A percentile compares a stretch with the other conserved stretches of the same genome.
phyloP scores from a whole-genome alignment of 2,329 filamentous ascomycete species.

The Colletotrichum ledebouriae region DNA sequence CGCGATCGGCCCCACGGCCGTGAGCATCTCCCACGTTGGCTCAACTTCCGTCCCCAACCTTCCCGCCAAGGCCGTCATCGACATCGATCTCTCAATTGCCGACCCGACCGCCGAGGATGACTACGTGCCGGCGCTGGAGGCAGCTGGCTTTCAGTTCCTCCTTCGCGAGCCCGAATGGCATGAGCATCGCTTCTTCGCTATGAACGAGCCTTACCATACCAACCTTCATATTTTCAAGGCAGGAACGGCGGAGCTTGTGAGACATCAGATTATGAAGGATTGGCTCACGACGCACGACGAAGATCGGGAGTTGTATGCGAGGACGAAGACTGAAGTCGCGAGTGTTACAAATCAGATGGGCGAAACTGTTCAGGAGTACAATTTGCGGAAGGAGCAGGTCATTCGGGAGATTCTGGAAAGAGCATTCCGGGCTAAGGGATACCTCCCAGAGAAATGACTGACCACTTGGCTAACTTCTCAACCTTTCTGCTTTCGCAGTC shows the following conservation, averaged over 20 bases:
- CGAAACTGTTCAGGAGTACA: constrained; percentile 56
- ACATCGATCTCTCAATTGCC: constrained; percentile 63
- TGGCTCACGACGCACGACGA: constrained; percentile 55
- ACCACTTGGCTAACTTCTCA: too few relatives aligned
- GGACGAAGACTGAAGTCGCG: constrained; percentile 54
- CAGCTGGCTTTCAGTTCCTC: constrained; percentile 60
- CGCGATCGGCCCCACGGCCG: constrained; percentile 52
- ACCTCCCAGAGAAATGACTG: constrained; percentile 10
- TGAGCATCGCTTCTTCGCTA: constrained; percentile 61
- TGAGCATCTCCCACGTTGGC: constrained; percentile 61
- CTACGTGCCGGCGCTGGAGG: constrained; percentile 60
- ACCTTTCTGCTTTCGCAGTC: too few relatives aligned
- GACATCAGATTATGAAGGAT: constrained; percentile 60
- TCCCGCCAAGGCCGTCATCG: constrained; percentile 65
- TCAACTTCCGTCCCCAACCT: constrained; percentile 64
- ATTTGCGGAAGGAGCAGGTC: constrained; percentile 55
- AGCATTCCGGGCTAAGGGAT: constrained; percentile 49
- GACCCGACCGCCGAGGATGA: constrained; percentile 55
- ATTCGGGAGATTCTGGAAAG: constrained; percentile 55
- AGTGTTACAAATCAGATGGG: constrained; percentile 47
- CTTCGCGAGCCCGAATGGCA: constrained; percentile 62
- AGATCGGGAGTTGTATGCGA: constrained; percentile 57
- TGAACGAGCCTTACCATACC: constrained; percentile 50
- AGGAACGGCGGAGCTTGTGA: constrained; percentile 55
- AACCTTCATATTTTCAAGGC: constrained; percentile 65